phyloP scores from a whole-genome alignment of 2,329 filamentous ascomycete species.

The Fusarium sp. region DNA sequence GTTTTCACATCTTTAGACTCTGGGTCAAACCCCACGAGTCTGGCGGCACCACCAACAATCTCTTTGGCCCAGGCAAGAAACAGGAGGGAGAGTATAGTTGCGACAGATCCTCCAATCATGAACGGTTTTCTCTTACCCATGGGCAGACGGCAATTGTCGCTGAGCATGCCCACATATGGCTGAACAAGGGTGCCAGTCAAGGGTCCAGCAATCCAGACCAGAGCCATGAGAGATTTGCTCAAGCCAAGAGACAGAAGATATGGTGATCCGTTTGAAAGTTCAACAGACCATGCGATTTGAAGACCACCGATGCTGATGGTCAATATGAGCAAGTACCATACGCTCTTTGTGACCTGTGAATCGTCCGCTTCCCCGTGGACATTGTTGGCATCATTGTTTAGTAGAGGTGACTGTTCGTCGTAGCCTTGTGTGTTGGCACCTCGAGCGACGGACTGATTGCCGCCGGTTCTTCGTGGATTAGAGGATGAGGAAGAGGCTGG shows the following conservation, averaged over 20 bases:
- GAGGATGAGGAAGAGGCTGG: constrained; percentile 17
- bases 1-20: constrained; percentile 73
- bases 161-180: constrained; percentile 84
- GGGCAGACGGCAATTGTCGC: constrained; percentile 78
- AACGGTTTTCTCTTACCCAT: constrained; percentile 88
- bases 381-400: constrained; percentile 35
- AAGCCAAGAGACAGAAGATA: constrained; percentile 83
- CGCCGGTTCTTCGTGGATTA: constrained; percentile 18
- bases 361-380: constrained; percentile 38
- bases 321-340: constrained; percentile 86
- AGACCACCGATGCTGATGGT: constrained; percentile 89
- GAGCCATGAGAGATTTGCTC: constrained; percentile 83
- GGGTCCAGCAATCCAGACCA: constrained; percentile 87
- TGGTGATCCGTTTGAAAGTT: constrained; percentile 91
- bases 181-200: constrained; percentile 83
- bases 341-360: constrained; percentile 77
- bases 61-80: constrained; percentile 80
- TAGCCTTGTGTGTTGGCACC: constrained; percentile 19
- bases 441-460: constrained; percentile 35
- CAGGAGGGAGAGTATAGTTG: constrained; percentile 75
- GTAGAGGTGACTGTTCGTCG: constrained; percentile 50
- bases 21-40: constrained; percentile 77
- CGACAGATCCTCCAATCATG: constrained; percentile 76
- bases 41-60: constrained; percentile 74
- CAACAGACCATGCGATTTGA: constrained; percentile 96